Conservation (phyloP, 768 basidiomycete species). For the Tulasnella sp. region DNA sequence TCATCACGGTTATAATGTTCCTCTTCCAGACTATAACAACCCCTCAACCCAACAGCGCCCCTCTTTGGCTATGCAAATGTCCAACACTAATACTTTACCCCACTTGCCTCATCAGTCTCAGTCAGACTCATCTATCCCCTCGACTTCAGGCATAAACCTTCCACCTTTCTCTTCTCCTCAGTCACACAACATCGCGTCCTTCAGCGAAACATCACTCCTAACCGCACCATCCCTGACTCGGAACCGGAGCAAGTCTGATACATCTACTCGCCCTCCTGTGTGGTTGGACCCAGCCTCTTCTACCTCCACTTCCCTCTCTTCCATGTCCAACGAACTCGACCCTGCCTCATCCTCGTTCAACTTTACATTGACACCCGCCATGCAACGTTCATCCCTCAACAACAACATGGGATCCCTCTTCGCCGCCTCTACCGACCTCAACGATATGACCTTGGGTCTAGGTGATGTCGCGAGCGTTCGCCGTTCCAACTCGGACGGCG, state of each 20-base stretch:
- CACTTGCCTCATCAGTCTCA: neutral
- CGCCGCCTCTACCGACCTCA: neutral
- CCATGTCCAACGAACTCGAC: conserved; percentile 33
- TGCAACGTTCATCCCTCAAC: conserved; percentile 9
- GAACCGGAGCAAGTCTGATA: conserved; percentile 24
- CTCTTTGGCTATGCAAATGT: neutral
- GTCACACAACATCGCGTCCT: conserved; percentile 12
- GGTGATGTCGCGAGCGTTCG: conserved; percentile 42
- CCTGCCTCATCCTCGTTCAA: neutral
- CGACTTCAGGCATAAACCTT: neutral
- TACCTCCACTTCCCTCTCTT: conserved; percentile 10
- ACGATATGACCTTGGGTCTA: neutral
- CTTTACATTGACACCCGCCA: conserved; percentile 26
- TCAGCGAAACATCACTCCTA: conserved; percentile 15
- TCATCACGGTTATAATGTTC: conserved; percentile 28
- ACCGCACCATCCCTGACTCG: conserved; percentile 8
- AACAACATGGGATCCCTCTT: neutral
- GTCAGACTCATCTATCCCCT: conserved; percentile 6
- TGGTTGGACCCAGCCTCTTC: conserved; percentile 39
- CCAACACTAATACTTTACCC: conserved; percentile 6
- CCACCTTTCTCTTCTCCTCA: conserved; percentile 1
- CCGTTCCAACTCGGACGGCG: conserved; percentile 51
- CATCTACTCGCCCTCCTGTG: conserved; percentile 30
- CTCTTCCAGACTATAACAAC: conserved; percentile 2
- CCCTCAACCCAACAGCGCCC: conserved; percentile 8